Base-by-base conservation (phyloP, 495 filamentous ascomycete species). In the Podospora pseudoanserina region DNA sequence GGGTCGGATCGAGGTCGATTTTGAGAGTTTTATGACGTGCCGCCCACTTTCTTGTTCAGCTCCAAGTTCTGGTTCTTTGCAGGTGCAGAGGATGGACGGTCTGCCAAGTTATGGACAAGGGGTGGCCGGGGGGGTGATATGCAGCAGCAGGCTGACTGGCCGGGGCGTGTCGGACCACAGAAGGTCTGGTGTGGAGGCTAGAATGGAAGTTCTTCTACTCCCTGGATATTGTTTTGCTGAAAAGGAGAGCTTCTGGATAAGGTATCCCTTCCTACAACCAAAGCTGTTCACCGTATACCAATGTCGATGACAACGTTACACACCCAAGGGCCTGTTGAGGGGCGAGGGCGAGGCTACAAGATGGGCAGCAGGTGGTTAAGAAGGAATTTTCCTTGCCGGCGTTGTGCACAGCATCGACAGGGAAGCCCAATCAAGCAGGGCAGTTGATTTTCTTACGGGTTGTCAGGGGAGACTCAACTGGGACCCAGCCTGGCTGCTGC, bases 381-480 rank as follows among this genome's bases (percentile, higher is more conserved):
- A 75, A 77, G 73, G 75, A 73, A 71, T 77, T 75, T 77, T 74
- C 67, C 67, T 67, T 69, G 60, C 73, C 66, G 56, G 59, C 63
- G 71, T 68, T 55, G 60, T 70, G 73, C 64, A 67, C 67, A 63
- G 53, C 68, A 64, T 69, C 69, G 69, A 75, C 75, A 77, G 72
- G 75, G 75, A 73, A 77, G 73, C 70, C 75, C 68, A 63, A 74
- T 70, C 73, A 64, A 75, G 72, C 70, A 69, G 66, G 74, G 73
- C 70, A 69, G 66, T 70, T 67, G 70, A 60, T 71, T 68, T 73
- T 72, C 72, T 32, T 61, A 44, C 71, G 66, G 72, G 75, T 77
- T 77, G 75, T 75, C 75, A 77, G 73, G 75, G 75, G 75, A 71
- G 75, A 77, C 74, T 27, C 49, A 19, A 61, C 58, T 49, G 39